phyloP scores from a whole-genome alignment of 2,329 filamentous ascomycete species.

The Neopestalotiopsis sp. region DNA sequence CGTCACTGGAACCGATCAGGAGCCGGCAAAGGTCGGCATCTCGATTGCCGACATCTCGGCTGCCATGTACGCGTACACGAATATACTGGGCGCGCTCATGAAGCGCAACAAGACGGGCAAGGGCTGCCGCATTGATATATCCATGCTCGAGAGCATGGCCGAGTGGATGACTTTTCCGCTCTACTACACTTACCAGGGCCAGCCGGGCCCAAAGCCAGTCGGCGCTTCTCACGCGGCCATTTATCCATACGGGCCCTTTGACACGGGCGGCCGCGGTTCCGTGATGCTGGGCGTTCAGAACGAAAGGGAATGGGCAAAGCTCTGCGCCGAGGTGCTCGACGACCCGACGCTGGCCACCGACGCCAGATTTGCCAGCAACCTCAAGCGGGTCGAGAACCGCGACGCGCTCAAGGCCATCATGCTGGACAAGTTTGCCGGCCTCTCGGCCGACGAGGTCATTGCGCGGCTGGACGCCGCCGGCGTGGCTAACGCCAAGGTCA shows the following conservation, averaged over 20 bases:
- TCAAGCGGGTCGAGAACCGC: slow-evolving; percentile 51
- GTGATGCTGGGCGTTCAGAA: slow-evolving; percentile 66
- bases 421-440: slow-evolving; percentile 43
- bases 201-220: slow-evolving; percentile 46
- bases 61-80: slow-evolving; percentile 57
- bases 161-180: slow-evolving; percentile 65
- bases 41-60: slow-evolving; percentile 61
- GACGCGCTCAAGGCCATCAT: slow-evolving; percentile 52
- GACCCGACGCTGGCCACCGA: slow-evolving; percentile 49
- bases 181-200: slow-evolving; percentile 57
- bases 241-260: slow-evolving; percentile 62
- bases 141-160: slow-evolving; percentile 63
- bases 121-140: slow-evolving; percentile 58
- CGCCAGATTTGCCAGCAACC: slow-evolving; percentile 52
- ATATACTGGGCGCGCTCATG: slow-evolving; percentile 55
- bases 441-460: slow-evolving; percentile 47
- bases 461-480: slow-evolving; percentile 49
- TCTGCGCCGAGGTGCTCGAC: slow-evolving; percentile 52
- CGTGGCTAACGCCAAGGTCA: slow-evolving; percentile 62
- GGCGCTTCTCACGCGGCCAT: slow-evolving; percentile 61
- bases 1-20: slow-evolving; percentile 50
- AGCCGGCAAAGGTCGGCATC: slow-evolving; percentile 56
- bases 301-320: slow-evolving; percentile 58
- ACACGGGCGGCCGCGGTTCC: slow-evolving; percentile 49
- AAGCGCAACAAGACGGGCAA: slow-evolving; percentile 53